A percentile compares a stretch with the other conserved stretches of the same genome.
phyloP scores from a whole-genome alignment of 257 asterid species.

The Nicotiana attenuata region DNA sequence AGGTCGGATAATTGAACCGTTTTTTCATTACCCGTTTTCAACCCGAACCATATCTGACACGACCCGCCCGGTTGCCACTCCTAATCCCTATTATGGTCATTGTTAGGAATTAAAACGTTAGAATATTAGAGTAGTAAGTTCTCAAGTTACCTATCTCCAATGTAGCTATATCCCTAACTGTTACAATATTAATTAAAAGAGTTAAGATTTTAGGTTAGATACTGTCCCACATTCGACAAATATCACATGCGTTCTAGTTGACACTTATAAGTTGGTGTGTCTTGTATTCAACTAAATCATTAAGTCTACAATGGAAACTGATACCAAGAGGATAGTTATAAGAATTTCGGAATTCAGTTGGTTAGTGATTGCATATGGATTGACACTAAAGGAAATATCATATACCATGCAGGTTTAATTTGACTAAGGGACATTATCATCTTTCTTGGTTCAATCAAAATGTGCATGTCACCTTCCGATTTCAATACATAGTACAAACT shows the following conservation, averaged over 20 bases:
- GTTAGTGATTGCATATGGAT: background rate
- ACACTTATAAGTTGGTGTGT: background rate
- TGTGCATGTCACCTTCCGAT: background rate
- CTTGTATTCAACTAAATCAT: background rate
- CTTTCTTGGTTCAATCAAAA: background rate
- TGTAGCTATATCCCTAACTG: background rate
- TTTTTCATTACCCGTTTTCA: too few species aligned
- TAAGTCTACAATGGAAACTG: background rate
- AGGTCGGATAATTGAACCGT: too few species aligned
- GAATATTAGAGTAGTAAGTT: background rate
- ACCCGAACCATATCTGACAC: too few species aligned
- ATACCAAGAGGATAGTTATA: background rate
- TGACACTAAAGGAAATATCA: background rate
- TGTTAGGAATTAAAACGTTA: background rate
- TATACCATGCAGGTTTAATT: background rate
- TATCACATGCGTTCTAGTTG: background rate
- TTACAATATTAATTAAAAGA: background rate
- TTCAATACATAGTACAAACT: background rate
- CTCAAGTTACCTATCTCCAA: background rate
- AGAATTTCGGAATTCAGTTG: background rate
- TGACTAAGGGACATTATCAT: background rate
- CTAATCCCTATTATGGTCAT: slow-evolving; percentile 42
- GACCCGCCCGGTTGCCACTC: too few species aligned
- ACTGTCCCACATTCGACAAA: background rate
- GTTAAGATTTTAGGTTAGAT: background rate